Percentiles rank a stretch among this genome's conserved stretches.
Conservation (phyloP, 208 protist species). For the Crithidia thermophila region DNA sequence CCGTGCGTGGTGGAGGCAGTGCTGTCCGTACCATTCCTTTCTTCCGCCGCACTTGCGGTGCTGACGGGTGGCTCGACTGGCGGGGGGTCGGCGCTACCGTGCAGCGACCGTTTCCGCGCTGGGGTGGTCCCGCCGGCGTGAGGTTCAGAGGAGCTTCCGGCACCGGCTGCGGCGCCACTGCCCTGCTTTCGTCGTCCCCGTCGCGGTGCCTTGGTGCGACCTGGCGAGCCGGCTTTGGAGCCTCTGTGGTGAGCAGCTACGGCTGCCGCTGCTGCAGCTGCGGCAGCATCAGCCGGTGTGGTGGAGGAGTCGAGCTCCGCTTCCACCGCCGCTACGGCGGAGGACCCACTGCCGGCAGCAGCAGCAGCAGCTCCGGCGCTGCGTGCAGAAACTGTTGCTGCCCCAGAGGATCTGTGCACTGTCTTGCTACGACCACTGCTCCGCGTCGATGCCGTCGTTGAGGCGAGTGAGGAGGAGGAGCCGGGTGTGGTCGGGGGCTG, state of each 20-base stretch:
- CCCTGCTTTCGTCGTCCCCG: slow-evolving; percentile 12
- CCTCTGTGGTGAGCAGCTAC: background rate
- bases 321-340: slow-evolving; percentile 7
- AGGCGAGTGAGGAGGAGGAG: background rate
- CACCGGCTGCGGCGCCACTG: background rate
- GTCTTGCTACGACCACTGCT: too few relatives aligned
- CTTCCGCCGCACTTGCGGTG: background rate
- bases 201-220: background rate
- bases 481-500: slow-evolving; percentile 30
- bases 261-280: background rate
- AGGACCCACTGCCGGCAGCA: background rate
- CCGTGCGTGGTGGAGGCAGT: background rate
- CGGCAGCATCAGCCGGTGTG: background rate
- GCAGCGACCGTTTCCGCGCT: background rate
- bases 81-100: background rate
- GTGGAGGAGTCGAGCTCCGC: slow-evolving; percentile 17
- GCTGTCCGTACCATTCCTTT: background rate
- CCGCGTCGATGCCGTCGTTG: background rate
- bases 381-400: slow-evolving; percentile 12
- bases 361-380: background rate
- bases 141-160: background rate
- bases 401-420: background rate
- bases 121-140: background rate
- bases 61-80: slow-evolving; percentile 5
- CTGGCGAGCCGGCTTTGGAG: background rate